Base-by-base conservation (phyloP, 345 rosid genomes). In the Brassica incana region DNA sequence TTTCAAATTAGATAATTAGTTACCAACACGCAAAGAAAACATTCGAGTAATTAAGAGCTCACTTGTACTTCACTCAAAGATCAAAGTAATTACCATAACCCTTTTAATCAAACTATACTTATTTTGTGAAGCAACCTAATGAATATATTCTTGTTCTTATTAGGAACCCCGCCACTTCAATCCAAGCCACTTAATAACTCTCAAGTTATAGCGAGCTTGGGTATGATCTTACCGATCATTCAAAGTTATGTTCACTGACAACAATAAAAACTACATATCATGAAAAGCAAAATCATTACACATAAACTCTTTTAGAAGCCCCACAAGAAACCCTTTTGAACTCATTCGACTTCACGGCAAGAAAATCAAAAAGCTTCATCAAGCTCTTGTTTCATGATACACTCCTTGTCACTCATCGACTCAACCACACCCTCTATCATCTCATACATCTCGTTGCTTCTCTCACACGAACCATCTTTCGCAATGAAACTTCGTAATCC, bases 401-500 rank as follows among this genome's bases (percentile, higher is more conserved):
- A 83, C 32, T 85, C 86, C 85, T 85, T 88, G 67, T 85, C 84
- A 40, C 83, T 81, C 84, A 82, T 82, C 77, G 84, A 76, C 75
- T 84, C 84, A 81, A 84, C 78, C 75, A 86, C 75, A 35, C 84
- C 84, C 68, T 85, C 88, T 78, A 84, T 80, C n/a, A 81, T 16
- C 18, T 29, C 61, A 54, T 80, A 81, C 59, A 86, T 86, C 84
- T 85, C 84, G 68, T 77, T 77, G 67, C 75, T 82, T 79, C 77
- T 82, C 80, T 88, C 84, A 72, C 83, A 83, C 1, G 86, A 87
- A 40, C 63, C 66, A 33, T 86, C 90, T 78, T 74, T 85, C 1
- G 89, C 85, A 48, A 85, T 72, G 72, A 87, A 85, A 83, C 82
- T 83, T 16, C 82, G 81, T 36, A 83, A 64, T 18, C 93, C 86